Percentiles rank a stretch among this genome's conserved stretches.
phyloP scores from a whole-genome alignment of 1,284 basidiomycete species.

The Austroboletus rostrupii region DNA sequence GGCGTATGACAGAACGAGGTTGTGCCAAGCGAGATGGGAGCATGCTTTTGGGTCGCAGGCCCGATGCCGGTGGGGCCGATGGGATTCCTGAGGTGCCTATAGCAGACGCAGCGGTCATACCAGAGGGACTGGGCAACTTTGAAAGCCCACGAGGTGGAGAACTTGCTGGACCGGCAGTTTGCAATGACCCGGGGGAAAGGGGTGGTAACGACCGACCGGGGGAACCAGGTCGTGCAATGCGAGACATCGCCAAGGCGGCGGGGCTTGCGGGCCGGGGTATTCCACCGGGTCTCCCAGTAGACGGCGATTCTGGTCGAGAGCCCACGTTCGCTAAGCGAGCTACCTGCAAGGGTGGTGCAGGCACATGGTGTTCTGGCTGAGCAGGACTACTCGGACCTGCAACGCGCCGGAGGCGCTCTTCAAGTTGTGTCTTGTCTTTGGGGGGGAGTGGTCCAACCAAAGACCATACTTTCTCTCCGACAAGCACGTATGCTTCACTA shows the following conservation, averaged over 20 bases:
- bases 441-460: slow-evolving; percentile 73
- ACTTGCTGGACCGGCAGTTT: slow-evolving; percentile 36
- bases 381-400: slow-evolving; percentile 57
- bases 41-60: slow-evolving; percentile 57
- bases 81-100: slow-evolving; percentile 30
- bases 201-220: slow-evolving; percentile 49
- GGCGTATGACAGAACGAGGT: slow-evolving; percentile 42
- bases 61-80: slow-evolving; percentile 45
- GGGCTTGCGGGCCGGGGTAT: slow-evolving; percentile 66
- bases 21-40: slow-evolving; percentile 68
- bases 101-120: slow-evolving; percentile 31
- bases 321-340: slow-evolving; percentile 50
- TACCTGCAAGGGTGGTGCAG: slow-evolving; percentile 39
- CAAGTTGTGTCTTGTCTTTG: slow-evolving; percentile 89
- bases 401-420: slow-evolving; percentile 84
- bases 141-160: slow-evolving; percentile 40
- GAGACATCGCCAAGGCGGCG: slow-evolving; percentile 46
- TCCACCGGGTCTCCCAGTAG: slow-evolving; percentile 39
- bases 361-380: slow-evolving; percentile 38
- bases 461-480: slow-evolving; percentile 85
- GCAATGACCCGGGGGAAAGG: slow-evolving; percentile 45
- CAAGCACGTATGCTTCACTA: slow-evolving; percentile 79
- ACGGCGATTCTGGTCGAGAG: slow-evolving; percentile 55
- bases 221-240: slow-evolving; percentile 59
- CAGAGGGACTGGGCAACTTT: slow-evolving; percentile 21